A percentile compares a stretch with the other conserved stretches of the same genome.
Evolutionary conservation across 2,329 filamentous ascomycete genomes (phyloP).

Genomic region (Sclerotinia glacialis): DNA sequence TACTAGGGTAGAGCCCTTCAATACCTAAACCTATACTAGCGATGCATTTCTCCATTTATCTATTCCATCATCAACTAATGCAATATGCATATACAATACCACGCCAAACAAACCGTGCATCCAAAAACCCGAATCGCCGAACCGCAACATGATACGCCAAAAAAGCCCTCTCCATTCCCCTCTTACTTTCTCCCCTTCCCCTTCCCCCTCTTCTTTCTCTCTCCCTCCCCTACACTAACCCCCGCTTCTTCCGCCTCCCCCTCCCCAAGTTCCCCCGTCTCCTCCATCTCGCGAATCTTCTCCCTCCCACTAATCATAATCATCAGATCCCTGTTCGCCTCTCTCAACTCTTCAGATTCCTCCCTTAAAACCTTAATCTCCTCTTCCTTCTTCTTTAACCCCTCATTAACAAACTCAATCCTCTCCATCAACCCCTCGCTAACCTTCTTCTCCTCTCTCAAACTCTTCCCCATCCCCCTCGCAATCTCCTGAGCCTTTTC

Average conservation of each 20-base stretch:
- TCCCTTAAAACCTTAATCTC: constrained; percentile 75
- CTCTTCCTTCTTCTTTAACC: constrained; percentile 55
- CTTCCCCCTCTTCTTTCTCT: constrained; percentile 30
- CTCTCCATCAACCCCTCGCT: constrained; percentile 76
- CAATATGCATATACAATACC: not conserved
- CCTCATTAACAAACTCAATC: constrained; percentile 70
- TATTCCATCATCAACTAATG: not conserved
- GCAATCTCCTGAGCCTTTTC: constrained; percentile 74
- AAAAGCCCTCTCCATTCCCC: not conserved
- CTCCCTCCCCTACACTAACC: constrained; percentile 46
- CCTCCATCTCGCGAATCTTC: constrained; percentile 68
- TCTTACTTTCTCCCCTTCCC: constrained; percentile 32
- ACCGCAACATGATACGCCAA: not conserved
- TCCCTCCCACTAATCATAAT: constrained; percentile 86
- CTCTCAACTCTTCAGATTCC: constrained; percentile 80
- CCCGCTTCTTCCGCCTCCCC: constrained; percentile 75
- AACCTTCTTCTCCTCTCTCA: constrained; percentile 84
- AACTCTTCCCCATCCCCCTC: constrained; percentile 68
- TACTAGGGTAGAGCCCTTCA: too few species aligned
- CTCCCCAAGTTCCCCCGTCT: constrained; percentile 55
- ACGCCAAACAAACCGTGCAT: not conserved
- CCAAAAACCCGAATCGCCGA: not conserved
- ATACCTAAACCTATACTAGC: too few species aligned
- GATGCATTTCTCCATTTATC: too few species aligned
- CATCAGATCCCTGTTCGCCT: constrained; percentile 81